Conservation (phyloP, 2,329 filamentous ascomycete species). For the Reticulascus tulasneorum region DNA sequence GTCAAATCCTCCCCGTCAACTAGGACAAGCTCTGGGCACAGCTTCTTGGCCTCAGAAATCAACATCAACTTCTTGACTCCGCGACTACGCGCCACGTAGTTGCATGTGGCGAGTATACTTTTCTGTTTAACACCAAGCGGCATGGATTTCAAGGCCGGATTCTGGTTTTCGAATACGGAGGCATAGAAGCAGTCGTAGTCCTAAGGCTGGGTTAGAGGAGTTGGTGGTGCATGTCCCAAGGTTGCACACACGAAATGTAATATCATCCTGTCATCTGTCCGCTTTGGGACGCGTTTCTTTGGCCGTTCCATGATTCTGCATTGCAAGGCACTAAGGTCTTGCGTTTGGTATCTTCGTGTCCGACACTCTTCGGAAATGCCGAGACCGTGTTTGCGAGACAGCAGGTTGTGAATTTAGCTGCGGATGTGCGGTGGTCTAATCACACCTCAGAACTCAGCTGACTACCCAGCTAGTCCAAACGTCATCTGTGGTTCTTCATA, state of each 20-base stretch:
- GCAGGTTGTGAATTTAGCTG: no score
- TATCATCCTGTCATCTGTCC: conserved; percentile 65
- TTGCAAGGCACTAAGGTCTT: no score
- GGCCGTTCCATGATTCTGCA: conserved; percentile 24
- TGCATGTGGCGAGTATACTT: conserved; percentile 88
- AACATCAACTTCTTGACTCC: conserved; percentile 80
- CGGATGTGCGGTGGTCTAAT: no score
- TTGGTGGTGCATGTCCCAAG: background rate
- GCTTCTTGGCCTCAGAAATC: conserved; percentile 72
- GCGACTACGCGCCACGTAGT: conserved; percentile 80
- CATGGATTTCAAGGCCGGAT: conserved; percentile 65
- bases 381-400: no score
- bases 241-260: conserved; percentile 68
- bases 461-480: no score
- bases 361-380: no score
- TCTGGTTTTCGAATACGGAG: conserved; percentile 79
- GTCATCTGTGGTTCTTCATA: no score
- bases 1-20: conserved; percentile 83
- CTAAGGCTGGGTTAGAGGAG: conserved; percentile 29
- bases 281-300: conserved; percentile 30
- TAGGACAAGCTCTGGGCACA: conserved; percentile 81
- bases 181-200: conserved; percentile 94
- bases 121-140: conserved; percentile 89
- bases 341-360: no score
- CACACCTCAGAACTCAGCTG: no score